Conservation (phyloP, 495 filamentous ascomycete species). For the Xylaria flabelliformis region DNA sequence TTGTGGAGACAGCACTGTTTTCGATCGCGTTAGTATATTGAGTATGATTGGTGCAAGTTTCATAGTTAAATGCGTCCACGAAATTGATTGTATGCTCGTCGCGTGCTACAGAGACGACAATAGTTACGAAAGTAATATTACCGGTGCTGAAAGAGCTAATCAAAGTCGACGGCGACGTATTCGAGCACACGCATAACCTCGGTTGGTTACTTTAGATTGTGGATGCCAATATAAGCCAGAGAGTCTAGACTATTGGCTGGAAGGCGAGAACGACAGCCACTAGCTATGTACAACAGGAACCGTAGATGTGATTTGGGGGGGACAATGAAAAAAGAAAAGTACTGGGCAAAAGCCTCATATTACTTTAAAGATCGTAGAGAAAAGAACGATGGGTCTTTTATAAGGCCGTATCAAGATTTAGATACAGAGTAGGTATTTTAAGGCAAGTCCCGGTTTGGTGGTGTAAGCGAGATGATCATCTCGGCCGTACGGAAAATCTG, state of each 20-base stretch:
- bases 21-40: background rate
- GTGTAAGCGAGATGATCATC: slow-evolving; percentile 17
- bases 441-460: slow-evolving; percentile 3
- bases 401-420: background rate
- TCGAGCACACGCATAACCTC: background rate
- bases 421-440: background rate
- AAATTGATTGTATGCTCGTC: background rate
- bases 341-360: slow-evolving; percentile 6
- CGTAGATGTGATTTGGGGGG: background rate
- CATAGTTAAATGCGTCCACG: background rate
- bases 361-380: background rate
- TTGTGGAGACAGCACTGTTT: background rate
- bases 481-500: slow-evolving; percentile 23
- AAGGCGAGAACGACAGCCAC: background rate
- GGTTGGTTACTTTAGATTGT: background rate
- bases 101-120: background rate
- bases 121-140: background rate
- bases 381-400: background rate
- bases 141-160: background rate
- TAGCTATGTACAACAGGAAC: background rate
- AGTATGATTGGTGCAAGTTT: background rate
- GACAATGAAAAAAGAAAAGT: background rate
- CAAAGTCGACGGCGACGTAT: background rate
- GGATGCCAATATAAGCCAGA: background rate
- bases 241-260: background rate